These are phyloP conservation scores for Vaccinium corymbosum DNA, from an alignment of 148 eudicot species.

Conservation along the genomic window DNA sequence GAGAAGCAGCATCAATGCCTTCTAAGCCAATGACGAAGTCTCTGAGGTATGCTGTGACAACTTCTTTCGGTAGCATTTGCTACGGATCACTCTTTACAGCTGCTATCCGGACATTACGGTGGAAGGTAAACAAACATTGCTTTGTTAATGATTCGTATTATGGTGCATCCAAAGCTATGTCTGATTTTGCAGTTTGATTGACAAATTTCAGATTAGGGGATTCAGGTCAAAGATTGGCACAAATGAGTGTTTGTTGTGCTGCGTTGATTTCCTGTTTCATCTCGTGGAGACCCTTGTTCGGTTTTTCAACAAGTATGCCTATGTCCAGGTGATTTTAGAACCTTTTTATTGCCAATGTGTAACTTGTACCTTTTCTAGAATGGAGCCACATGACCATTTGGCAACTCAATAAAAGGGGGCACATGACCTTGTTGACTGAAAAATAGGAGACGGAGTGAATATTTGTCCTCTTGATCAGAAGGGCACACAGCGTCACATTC, in stretches of 20 bases:
- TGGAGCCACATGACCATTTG: background rate
- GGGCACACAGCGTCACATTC: background rate
- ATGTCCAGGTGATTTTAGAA: constrained; percentile 65
- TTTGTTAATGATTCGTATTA: constrained; percentile 12
- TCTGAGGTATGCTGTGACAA: constrained; percentile 74
- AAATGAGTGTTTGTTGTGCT: constrained; percentile 92
- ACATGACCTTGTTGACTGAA: background rate
- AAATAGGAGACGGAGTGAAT: background rate
- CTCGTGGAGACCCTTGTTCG: constrained; percentile 93
- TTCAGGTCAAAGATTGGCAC: constrained; percentile 84
- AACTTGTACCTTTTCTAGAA: background rate
- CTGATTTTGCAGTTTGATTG: constrained; percentile 14
- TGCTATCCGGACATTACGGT: constrained; percentile 83
- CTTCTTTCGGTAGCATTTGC: constrained; percentile 97
- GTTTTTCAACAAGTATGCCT: constrained; percentile 93
- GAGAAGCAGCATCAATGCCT: constrained; percentile 81
- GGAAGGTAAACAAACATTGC: constrained; percentile 60
- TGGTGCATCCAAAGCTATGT: background rate
- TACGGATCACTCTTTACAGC: constrained; percentile 98
- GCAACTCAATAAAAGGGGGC: background rate
- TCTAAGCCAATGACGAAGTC: constrained; percentile 68
- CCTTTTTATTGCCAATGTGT: constrained; percentile 5
- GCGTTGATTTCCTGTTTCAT: constrained; percentile 89
- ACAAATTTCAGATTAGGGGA: constrained; percentile 69
- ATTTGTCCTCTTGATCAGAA: background rate